phyloP scores from a whole-genome alignment of 192 early-diverging fungal genomes.

The Podila epigama region DNA sequence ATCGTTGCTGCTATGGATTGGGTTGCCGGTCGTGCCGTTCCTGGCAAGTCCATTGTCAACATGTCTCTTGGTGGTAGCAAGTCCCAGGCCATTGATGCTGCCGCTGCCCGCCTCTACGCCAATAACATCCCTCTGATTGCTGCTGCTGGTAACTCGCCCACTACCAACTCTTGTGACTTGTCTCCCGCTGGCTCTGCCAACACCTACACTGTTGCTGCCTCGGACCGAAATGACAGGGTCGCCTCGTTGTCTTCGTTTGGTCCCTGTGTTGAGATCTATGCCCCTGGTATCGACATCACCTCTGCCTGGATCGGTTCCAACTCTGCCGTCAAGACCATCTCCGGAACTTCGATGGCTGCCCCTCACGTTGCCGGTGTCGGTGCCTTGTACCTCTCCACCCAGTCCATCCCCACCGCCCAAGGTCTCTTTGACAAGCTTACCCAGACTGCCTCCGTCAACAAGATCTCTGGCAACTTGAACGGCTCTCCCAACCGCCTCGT shows the following conservation, averaged over 20 bases:
- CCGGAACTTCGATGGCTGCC: slow-evolving; percentile 66
- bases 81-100: slow-evolving; percentile 53
- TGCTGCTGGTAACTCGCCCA: slow-evolving; percentile 64
- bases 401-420: slow-evolving; percentile 11
- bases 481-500: slow-evolving; percentile 4
- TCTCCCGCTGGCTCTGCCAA: slow-evolving; percentile 56
- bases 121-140: slow-evolving; percentile 58
- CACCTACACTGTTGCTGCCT: slow-evolving; percentile 56
- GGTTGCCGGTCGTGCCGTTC: slow-evolving; percentile 25
- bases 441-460: slow-evolving; percentile 52
- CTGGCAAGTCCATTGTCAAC: slow-evolving; percentile 57
- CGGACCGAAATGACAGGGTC: slow-evolving; percentile 42
- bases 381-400: slow-evolving; percentile 48
- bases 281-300: slow-evolving; percentile 63
- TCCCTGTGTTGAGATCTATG: slow-evolving; percentile 65
- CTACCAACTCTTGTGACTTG: slow-evolving; percentile 58
- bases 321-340: slow-evolving; percentile 45
- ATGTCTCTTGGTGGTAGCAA: slow-evolving; percentile 66
- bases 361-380: slow-evolving; percentile 64
- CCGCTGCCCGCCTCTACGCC: slow-evolving; percentile 34
- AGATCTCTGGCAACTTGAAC: slow-evolving; percentile 31
- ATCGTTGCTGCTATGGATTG: slow-evolving; percentile 63
- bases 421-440: slow-evolving; percentile 1
- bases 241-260: slow-evolving; percentile 62
- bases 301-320: slow-evolving; percentile 43